Conservation (phyloP, 2,329 filamentous ascomycete genomes). For the Talaromyces sp. region DNA sequence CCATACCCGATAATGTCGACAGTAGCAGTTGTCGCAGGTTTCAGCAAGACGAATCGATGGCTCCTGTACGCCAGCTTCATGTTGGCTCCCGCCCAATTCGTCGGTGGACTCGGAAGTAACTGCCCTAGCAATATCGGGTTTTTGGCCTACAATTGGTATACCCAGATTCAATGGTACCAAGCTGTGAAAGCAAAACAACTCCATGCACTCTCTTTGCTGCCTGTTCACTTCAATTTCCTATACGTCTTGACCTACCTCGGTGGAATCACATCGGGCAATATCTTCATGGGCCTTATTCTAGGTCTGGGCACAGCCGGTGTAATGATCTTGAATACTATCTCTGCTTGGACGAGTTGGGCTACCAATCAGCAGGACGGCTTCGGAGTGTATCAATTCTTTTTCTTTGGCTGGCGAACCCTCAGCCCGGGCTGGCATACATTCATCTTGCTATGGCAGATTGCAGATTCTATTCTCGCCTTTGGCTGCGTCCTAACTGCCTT, state of each 20-base stretch:
- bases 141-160: constrained; percentile 3
- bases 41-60: not conserved
- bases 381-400: constrained; percentile 2
- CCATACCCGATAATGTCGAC: not conserved
- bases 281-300: constrained; percentile 1
- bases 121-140: constrained; percentile 1
- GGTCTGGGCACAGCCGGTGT: not conserved
- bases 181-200: not conserved
- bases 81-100: not conserved
- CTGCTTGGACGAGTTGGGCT: not conserved
- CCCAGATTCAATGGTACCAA: not conserved
- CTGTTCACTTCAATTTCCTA: not conserved
- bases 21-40: not conserved
- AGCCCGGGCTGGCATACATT: not conserved
- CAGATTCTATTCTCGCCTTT: not conserved
- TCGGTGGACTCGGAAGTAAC: not conserved
- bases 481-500: not conserved
- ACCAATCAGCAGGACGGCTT: not conserved
- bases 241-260: not conserved
- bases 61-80: not conserved
- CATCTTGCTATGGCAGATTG: not conserved
- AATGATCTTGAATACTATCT: not conserved
- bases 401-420: not conserved
- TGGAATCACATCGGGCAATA: not conserved
- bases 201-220: not conserved